These are phyloP conservation scores for Cerioporus squamosus DNA, from an alignment of 1,284 basidiomycete species.

Conservation along the genomic window DNA sequence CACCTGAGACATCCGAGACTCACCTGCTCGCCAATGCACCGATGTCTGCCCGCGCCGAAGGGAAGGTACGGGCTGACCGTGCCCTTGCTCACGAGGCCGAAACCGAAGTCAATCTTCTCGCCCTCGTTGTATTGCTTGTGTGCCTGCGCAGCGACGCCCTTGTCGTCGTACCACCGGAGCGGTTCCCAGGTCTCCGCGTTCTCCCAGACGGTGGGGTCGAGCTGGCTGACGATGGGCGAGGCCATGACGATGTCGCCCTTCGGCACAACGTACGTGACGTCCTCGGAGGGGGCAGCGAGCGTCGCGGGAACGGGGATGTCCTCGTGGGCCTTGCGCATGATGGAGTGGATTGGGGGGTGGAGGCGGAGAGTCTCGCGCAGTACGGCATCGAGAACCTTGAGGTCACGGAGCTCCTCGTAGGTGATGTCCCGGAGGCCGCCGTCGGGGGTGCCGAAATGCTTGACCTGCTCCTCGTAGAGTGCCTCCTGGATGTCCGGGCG, in stretches of 20 bases:
- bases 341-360: conserved; percentile 93
- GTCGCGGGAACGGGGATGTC: conserved; percentile 86
- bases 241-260: conserved; percentile 93
- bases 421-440: conserved; percentile 83
- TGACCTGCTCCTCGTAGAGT: conserved; percentile 89
- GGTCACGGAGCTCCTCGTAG: conserved; percentile 85
- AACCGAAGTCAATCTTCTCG: conserved; percentile 96
- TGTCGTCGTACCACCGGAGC: conserved; percentile 82
- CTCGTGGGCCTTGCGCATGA: conserved; percentile 88
- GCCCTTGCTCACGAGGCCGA: conserved; percentile 91
- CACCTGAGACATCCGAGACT: conserved; percentile 25
- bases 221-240: conserved; percentile 86
- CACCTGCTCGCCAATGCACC: conserved; percentile 94
- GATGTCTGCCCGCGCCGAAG: conserved; percentile 94
- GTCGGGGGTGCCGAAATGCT: conserved; percentile 80
- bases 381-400: conserved; percentile 87
- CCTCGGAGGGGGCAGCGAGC: conserved; percentile 79
- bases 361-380: conserved; percentile 93
- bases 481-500: conserved; percentile 76
- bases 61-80: conserved; percentile 93
- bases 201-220: conserved; percentile 88
- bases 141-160: conserved; percentile 78
- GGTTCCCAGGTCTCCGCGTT: conserved; percentile 81
- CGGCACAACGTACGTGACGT: conserved; percentile 82
- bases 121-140: conserved; percentile 78